These are phyloP conservation scores for Talaromyces sp. DNA, from an alignment of 2,329 filamentous ascomycete genomes.

Conservation along the genomic window DNA sequence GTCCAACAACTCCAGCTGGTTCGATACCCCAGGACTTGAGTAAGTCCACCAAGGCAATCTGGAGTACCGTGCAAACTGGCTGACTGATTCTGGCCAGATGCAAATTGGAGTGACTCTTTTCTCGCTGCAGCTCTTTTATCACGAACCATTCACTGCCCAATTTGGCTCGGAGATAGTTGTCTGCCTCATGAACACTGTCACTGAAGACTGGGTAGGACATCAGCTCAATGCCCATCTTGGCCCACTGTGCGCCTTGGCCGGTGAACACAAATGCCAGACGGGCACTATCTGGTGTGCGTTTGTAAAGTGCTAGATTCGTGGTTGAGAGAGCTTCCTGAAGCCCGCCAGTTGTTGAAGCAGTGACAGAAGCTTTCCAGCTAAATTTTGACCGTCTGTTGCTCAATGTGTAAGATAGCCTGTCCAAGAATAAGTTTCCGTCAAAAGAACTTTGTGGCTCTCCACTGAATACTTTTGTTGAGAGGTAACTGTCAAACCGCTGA, in stretches of 20 bases:
- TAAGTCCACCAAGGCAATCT: slow-evolving; percentile 21
- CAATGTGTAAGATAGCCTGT: not conserved
- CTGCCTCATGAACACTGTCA: not conserved
- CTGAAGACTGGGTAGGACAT: not conserved
- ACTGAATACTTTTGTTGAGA: not conserved
- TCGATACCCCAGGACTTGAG: slow-evolving; percentile 27
- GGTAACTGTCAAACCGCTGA: not conserved
- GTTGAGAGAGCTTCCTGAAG: not conserved
- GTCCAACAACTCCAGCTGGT: slow-evolving; percentile 39
- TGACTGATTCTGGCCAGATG: slow-evolving; percentile 24
- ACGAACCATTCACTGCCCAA: slow-evolving; percentile 13
- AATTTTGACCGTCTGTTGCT: slow-evolving; percentile 6
- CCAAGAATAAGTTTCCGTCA: not conserved
- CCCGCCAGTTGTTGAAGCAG: not conserved
- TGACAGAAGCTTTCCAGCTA: not conserved
- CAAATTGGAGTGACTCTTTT: slow-evolving; percentile 18
- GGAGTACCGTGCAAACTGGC: slow-evolving; percentile 24
- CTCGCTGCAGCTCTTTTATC: not conserved
- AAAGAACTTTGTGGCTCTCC: not conserved
- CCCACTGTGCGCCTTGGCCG: slow-evolving; percentile 38
- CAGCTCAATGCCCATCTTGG: slow-evolving; percentile 31
- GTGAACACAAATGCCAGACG: slow-evolving; percentile 30
- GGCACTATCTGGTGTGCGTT: not conserved
- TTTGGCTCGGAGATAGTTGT: not conserved
- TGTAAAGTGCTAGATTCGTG: not conserved